Evolutionary conservation across 768 basidiomycete species (phyloP), one percentile per base, ranked within the genome.

Genomic region (Pisolithus orientalis): DNA sequence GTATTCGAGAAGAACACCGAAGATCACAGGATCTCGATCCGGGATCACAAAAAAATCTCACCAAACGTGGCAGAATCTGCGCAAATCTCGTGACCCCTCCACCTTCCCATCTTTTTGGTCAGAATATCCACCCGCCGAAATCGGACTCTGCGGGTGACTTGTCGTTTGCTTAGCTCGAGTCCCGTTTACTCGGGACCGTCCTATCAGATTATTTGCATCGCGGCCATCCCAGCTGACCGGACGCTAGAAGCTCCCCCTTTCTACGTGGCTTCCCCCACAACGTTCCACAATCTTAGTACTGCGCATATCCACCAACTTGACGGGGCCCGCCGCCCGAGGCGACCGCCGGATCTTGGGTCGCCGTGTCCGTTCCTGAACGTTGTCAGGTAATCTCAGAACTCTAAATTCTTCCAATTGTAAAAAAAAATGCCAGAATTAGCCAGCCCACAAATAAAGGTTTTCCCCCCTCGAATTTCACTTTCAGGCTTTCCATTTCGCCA

Each of bases 21-120:
- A 64, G 66, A 67, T 68, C 65, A 68, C 59, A 43, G 64, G 65
- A 67, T 66, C 62, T 43, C 51, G 39, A 27, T n/a, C 13, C 43
- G n/a, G 32, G 10, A 44, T 37, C 50, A 47, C 34, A 34, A 2
- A 47, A 2, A 47, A 32, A 52, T 37, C 43, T 47, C 17, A n/a
- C 42, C 50, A 51, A 27, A 42, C 32, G n/a, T 44, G 28, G 43
- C 34, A 25, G 17, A 44, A 44, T 51, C 50, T 28, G 31, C n/a
- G 46, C 46, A 37, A 47, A 47, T 47, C 32, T 25, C 46, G 24
- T 11, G 21, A 10, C 24, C 37, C 17, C 21, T 21, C 21, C 21
- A 21, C 21, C 21, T 2, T 21, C 45, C 34, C 25, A 45, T 50
- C 51, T 44, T 51, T 44, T 44, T 34, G 38, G 17, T 7, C 11